Base-by-base conservation (phyloP, 768 basidiomycete genomes). In the Suillus sp. region DNA sequence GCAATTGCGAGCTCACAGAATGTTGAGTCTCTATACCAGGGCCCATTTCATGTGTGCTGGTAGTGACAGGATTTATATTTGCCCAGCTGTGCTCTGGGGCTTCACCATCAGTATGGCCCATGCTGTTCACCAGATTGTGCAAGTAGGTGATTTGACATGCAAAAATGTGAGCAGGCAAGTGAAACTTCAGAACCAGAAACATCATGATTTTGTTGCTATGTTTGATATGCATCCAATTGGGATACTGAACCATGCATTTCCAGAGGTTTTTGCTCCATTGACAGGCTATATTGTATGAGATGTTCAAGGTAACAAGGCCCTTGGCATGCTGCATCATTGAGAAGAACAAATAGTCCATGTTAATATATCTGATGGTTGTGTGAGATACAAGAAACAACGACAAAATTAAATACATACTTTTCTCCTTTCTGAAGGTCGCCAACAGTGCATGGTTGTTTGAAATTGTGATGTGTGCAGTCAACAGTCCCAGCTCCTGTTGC, bases 1-100 rank as follows among this genome's bases (percentile, higher is more conserved):
- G n/a, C n/a, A n/a, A n/a, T n/a, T n/a, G n/a, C n/a, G n/a, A n/a
- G n/a, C n/a, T n/a, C n/a, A n/a, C n/a, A n/a, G n/a, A n/a, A n/a
- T n/a, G n/a, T n/a, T n/a, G n/a, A n/a, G n/a, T n/a, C n/a, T n/a
- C n/a, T n/a, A n/a, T n/a, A n/a, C n/a, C n/a, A 0, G 71, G 71
- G 0, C 71, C 77, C 77, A 78, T 80, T 60, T 78, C 78, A 5
- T 67, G 59, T 45, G 45, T 45, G 5, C n/a, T 22, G 38, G 38
- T 40, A 40, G 38, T 6, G 1, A 40, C 38, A 6, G 38, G 38
- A 6, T 40, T 40, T 40, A 40, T 40, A 40, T 40, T 40, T 1
- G 38, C 16, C 38, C 16, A 40, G 0, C 16, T 6, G 16, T 1
- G 38, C 38, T 40, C 38, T 18, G 16, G 38, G 7, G 38, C 38